phyloP scores from a whole-genome alignment of 2,329 filamentous ascomycete species.

The Polychaeton citri region DNA sequence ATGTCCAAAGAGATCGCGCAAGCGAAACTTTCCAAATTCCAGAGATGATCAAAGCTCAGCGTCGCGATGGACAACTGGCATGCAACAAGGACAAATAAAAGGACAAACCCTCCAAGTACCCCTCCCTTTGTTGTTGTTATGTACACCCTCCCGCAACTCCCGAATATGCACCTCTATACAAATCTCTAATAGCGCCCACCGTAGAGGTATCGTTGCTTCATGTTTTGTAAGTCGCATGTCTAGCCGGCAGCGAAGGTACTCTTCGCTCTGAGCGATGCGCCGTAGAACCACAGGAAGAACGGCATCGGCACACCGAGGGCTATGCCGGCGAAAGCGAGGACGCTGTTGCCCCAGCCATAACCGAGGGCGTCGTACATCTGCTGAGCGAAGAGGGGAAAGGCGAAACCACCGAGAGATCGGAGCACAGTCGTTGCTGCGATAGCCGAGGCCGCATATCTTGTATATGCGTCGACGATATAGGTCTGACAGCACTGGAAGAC shows the following conservation, averaged over 20 bases:
- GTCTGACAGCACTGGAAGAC: slow-evolving; percentile 47
- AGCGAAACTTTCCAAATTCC: too few relatives aligned
- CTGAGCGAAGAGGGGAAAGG: slow-evolving; percentile 48
- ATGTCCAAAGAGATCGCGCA: too few relatives aligned
- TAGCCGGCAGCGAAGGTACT: slow-evolving; percentile 21
- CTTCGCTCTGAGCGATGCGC: slow-evolving; percentile 22
- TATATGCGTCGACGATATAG: slow-evolving; percentile 47
- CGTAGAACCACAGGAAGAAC: slow-evolving; percentile 31
- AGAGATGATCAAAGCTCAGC: too few relatives aligned
- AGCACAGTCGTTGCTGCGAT: slow-evolving; percentile 44
- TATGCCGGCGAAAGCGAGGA: slow-evolving; percentile 44
- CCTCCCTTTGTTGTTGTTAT: too few relatives aligned
- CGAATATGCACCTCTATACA: too few relatives aligned
- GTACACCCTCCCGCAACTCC: too few relatives aligned
- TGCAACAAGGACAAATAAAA: too few relatives aligned
- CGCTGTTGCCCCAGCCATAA: slow-evolving; percentile 38
- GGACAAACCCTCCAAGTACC: too few relatives aligned
- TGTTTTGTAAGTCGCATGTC: background rate
- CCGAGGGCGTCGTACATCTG: slow-evolving; percentile 35
- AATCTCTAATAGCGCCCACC: too few relatives aligned
- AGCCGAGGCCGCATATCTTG: slow-evolving; percentile 34
- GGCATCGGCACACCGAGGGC: slow-evolving; percentile 38
- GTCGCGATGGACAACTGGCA: too few relatives aligned
- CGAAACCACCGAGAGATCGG: slow-evolving; percentile 42
- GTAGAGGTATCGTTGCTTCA: too few relatives aligned